Evolutionary conservation across 768 basidiomycete genomes (phyloP).

Genomic region (Pleurotus cornucopiae): DNA sequence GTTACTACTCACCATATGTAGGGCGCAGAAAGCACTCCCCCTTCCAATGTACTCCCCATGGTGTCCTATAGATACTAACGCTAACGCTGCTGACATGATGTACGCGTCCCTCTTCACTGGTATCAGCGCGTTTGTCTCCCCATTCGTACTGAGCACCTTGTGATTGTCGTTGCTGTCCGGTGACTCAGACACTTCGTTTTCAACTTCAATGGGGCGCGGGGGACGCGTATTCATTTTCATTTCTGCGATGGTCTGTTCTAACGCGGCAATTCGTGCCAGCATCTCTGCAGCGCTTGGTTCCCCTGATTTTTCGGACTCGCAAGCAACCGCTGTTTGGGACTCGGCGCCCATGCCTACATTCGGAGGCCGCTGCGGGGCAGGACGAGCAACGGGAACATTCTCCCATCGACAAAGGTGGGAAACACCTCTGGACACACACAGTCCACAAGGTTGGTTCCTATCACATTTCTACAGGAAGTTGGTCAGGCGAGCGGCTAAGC

Average conservation of each 20-base stretch:
- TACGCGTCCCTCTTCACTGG: slow-evolving; percentile 31
- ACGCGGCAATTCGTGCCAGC: slow-evolving; percentile 20
- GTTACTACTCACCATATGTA: slow-evolving; percentile 34
- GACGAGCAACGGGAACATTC: slow-evolving; percentile 36
- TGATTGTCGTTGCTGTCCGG: no score
- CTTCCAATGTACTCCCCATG: slow-evolving; percentile 46
- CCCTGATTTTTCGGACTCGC: slow-evolving; percentile 1
- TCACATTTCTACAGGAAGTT: slow-evolving; percentile 43
- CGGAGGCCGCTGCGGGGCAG: slow-evolving; percentile 32
- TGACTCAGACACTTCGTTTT: no score
- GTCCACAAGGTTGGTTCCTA: slow-evolving; percentile 36
- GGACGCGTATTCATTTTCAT: not conserved
- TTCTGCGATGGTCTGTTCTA: slow-evolving; percentile 20
- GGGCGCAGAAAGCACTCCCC: slow-evolving; percentile 42
- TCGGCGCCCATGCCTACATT: slow-evolving; percentile 12
- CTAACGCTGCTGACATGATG: slow-evolving; percentile 33
- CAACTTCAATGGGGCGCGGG: no score
- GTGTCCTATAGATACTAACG: slow-evolving; percentile 41
- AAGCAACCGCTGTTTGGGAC: not conserved
- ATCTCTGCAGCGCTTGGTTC: slow-evolving; percentile 21
- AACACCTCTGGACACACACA: slow-evolving; percentile 34
- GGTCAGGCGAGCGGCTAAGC: not conserved
- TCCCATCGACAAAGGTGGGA: slow-evolving; percentile 44
- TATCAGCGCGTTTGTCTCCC: not conserved
- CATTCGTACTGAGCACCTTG: no score